Base-by-base conservation (phyloP, 768 basidiomycete genomes). In the Cystoderma amianthinum region DNA sequence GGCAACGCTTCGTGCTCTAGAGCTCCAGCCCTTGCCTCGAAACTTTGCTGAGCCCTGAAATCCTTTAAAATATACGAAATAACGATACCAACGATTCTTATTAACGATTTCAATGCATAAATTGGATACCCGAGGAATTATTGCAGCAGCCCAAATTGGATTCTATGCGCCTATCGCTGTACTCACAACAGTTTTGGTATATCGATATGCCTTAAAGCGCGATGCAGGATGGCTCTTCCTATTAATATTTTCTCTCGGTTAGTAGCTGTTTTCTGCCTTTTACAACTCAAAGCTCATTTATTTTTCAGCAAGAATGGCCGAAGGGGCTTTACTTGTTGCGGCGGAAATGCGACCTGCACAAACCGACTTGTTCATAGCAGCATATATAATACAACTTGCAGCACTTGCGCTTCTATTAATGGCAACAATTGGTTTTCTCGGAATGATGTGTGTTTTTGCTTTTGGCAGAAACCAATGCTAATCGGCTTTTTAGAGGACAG, bases 171-270 rank as follows among this genome's bases (percentile, higher is more conserved):
- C 81, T 19, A 55, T 84, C 50, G 55, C 73, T 16, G 45, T 64
- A 39, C 39, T 80, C 25, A 65, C 76, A 1, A 21, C 71, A 36
- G 54, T 68, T 32, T 56, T 82, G 36, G 58, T 69, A 36, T 51
- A 68, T 38, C 74, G 68, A 22, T 78, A 84, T 64, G 76, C 71
- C 28, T 67, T 82, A 48, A 57, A 73, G 43, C 65, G 70, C 32
- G 72, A 80, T 55, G 76, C 70, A 21, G 83, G 80, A 44, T 86
- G 80, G 80, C 56, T 84, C n/a, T 74, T 76, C 47, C 65, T 85
- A n/a, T 64, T 74, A 34, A 58, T 81, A 10, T 82, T 85, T 46
- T 69, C 80, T 9, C 46, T 72, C 33, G 58, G 82, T 81, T 46
- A 54, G 77, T 64, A 22, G 10, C 32, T 9, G 24, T n/a, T 40